phyloP scores from a whole-genome alignment of 2,329 filamentous ascomycete species.

The Colletotrichum liriopes region DNA sequence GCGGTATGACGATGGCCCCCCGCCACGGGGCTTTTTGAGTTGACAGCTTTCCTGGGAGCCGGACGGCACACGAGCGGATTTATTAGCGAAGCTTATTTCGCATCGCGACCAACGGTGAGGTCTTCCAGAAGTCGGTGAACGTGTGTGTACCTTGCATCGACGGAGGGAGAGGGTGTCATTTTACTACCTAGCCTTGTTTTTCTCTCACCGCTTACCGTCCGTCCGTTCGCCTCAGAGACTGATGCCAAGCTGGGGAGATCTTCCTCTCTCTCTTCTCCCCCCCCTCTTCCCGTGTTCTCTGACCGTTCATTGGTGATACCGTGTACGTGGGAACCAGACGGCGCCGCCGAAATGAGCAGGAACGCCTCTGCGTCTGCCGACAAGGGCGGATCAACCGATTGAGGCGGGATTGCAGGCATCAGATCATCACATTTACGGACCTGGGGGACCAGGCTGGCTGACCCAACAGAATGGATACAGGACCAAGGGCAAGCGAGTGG shows the following conservation, averaged over 20 bases:
- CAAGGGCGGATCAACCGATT: not conserved
- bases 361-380: not conserved
- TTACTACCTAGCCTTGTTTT: not conserved
- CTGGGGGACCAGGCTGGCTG: not conserved
- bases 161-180: not conserved
- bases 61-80: not conserved
- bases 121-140: not conserved
- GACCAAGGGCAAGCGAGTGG: not conserved
- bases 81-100: conserved; percentile 21
- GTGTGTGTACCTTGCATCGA: not conserved
- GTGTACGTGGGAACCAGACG: conserved; percentile 20
- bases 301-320: not conserved
- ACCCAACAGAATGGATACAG: conserved; percentile 2
- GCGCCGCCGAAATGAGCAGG: conserved; percentile 35
- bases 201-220: conserved; percentile 3
- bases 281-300: too few relatives aligned
- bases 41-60: not conserved
- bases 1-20: not conserved
- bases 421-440: not conserved
- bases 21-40: not conserved
- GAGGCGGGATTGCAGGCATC: conserved; percentile 1
- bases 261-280: not conserved
- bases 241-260: not conserved
- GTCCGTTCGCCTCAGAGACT: not conserved
- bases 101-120: not conserved